Base-by-base conservation (phyloP, 179 eudicot species). In the Spergularia azorica region DNA sequence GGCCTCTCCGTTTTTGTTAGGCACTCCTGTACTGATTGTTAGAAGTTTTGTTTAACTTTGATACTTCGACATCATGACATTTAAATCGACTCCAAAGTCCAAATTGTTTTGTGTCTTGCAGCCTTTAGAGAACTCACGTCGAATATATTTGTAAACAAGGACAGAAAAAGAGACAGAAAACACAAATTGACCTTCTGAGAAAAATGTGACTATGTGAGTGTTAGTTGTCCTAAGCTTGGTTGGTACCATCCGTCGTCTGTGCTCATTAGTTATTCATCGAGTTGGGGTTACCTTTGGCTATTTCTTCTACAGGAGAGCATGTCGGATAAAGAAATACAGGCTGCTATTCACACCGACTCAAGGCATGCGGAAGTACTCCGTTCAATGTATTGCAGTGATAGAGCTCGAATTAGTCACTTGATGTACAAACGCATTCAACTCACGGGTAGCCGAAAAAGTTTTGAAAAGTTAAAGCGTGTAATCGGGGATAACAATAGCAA, bases 401-500 rank as follows among this genome's bases (percentile, higher is more conserved):
- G 76, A 74, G 83, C 83, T 0, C 79, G 74, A 51, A 46, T n/a
- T 38, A 87, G 92, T 57, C 69, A 9, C 62, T 64, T 88, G 54
- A 67, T 77, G 78, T 87, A 88, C 83, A 95, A 91, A 79, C 92
- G 94, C 74, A 86, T 93, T 21, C 90, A 93, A 54, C 86, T 95
- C 79, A 73, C 93, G 63, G 99, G 99, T 59, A 95, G 95, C 73
- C 93, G 97, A 13, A 91, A 64, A 84, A 87, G 87, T 81, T 93
- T 91, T 78, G 97, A 95, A 85, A 93, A 87, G 97, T 81, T 95
- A 82, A 95, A 91, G 84, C 97, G 95, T 63, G 89, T 93, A 15
- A 79, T 81, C 63, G 95, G 95, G 70, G 95, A 91, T 76, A 88
- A 93, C 81, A 82, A 75, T 68, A 80, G 88, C 79, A 93, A 87